phyloP scores from a whole-genome alignment of 2,329 filamentous ascomycete species.

The Exophiala sideris region DNA sequence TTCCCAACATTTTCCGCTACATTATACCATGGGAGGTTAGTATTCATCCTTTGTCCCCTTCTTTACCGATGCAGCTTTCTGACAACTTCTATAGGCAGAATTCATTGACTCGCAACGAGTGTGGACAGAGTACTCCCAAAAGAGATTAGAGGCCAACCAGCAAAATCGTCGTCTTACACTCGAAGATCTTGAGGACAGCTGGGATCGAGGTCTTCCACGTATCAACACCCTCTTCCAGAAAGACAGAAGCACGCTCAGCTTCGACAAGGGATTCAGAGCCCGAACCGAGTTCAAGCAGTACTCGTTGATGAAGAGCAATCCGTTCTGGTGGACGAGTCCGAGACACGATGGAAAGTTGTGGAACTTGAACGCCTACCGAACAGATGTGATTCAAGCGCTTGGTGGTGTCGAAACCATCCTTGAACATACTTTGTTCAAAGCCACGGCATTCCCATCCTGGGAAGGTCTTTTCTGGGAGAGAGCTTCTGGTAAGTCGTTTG shows the following conservation, averaged over 20 bases:
- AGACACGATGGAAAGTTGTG: constrained; percentile 95
- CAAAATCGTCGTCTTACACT: constrained; percentile 92
- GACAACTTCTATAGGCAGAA: constrained; percentile 46
- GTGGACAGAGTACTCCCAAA: constrained; percentile 99
- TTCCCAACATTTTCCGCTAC: constrained; percentile 98
- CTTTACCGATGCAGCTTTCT: too few relatives aligned
- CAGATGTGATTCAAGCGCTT: constrained; percentile 92
- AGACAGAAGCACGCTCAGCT: constrained; percentile 91
- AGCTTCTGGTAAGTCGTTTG: constrained; percentile 48
- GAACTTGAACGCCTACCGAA: constrained; percentile 94
- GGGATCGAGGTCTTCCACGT: constrained; percentile 93
- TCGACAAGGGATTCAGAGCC: constrained; percentile 96
- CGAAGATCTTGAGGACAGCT: constrained; percentile 95
- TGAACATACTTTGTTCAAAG: constrained; percentile 94
- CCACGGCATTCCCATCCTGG: constrained; percentile 94
- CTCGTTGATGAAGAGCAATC: constrained; percentile 98
- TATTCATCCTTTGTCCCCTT: too few relatives aligned
- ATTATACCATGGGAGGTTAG: constrained; percentile 87
- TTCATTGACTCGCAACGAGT: constrained; percentile 99
- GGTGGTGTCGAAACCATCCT: constrained; percentile 97
- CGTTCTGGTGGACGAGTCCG: constrained; percentile 99
- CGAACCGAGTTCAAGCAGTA: constrained; percentile 97
- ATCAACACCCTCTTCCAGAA: constrained; percentile 99
- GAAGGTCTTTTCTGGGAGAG: constrained; percentile 91
- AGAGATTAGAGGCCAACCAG: constrained; percentile 92